Percentiles rank a stretch among this genome's conserved stretches.
Conservation (phyloP, 169 alveolate species). For the Eimeria praecox region DNA sequence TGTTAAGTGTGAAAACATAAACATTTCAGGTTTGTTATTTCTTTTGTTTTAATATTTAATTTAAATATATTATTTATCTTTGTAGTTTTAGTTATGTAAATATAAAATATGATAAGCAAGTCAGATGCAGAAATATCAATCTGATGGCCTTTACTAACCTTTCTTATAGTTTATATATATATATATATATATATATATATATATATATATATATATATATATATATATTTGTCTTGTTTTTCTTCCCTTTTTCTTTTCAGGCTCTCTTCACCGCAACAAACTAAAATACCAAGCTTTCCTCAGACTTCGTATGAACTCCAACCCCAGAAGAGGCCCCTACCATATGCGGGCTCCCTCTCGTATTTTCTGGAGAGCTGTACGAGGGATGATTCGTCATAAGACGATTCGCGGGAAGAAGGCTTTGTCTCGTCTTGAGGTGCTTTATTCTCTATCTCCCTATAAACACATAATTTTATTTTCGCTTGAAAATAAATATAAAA, state of each 20-base stretch:
- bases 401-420: conserved; percentile 99
- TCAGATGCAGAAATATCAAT: too few species aligned
- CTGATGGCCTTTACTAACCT: too few species aligned
- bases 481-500: background rate
- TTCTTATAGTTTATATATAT: background rate
- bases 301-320: conserved; percentile 96
- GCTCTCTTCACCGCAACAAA: conserved; percentile 78
- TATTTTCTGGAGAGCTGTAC: conserved; percentile 98
- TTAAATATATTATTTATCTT: conserved; percentile 85
- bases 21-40: conserved; percentile 96
- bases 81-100: too few species aligned
- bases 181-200: background rate
- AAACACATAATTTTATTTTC: too few species aligned
- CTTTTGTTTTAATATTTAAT: too few species aligned
- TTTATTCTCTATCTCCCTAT: conserved; percentile 83
- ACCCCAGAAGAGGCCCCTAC: conserved; percentile 98
- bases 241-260: background rate
- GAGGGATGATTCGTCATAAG: conserved; percentile 99
- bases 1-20: conserved; percentile 98
- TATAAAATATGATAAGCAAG: too few species aligned
- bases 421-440: conserved; percentile 95
- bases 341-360: conserved; percentile 99
- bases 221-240: background rate
- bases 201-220: too few species aligned
- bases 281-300: conserved; percentile 97